phyloP scores from a whole-genome alignment of 495 filamentous ascomycete genomes.

The Aspergillus kassunensis region DNA sequence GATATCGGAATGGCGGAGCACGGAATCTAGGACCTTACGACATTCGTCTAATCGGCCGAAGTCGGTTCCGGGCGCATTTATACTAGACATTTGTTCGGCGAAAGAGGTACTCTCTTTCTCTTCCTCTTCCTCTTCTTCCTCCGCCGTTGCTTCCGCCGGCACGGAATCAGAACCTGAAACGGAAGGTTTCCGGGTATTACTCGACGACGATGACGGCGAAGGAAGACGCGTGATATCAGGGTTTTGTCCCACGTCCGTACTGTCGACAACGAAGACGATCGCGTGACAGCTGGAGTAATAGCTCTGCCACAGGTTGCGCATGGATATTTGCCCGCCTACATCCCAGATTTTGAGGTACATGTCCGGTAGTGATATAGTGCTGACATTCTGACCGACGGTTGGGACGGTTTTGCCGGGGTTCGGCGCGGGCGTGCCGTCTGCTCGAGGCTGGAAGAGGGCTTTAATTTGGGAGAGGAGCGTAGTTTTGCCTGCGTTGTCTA shows the following conservation, averaged over 20 bases:
- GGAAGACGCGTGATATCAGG: slow-evolving; percentile 46
- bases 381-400: slow-evolving; percentile 96
- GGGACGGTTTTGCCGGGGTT: slow-evolving; percentile 76
- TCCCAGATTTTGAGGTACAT: slow-evolving; percentile 99
- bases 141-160: not conserved
- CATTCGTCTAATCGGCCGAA: slow-evolving; percentile 79
- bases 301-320: slow-evolving; percentile 90
- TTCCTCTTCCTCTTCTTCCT: not conserved
- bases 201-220: slow-evolving; percentile 1
- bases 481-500: slow-evolving; percentile 98
- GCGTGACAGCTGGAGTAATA: slow-evolving; percentile 94
- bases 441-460: slow-evolving; percentile 68
- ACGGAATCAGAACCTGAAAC: slow-evolving; percentile 16
- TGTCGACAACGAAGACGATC: slow-evolving; percentile 96
- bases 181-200: slow-evolving; percentile 24
- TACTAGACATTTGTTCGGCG: slow-evolving; percentile 33
- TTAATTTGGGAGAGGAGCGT: slow-evolving; percentile 97
- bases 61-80: slow-evolving; percentile 47
- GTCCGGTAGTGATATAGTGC: slow-evolving; percentile 78
- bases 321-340: slow-evolving; percentile 84
- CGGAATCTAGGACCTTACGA: slow-evolving; percentile 77
- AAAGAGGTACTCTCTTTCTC: slow-evolving; percentile 20
- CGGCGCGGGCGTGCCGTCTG: slow-evolving; percentile 47
- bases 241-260: slow-evolving; percentile 81
- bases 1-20: slow-evolving; percentile 78